Base-by-base conservation (phyloP, 2,329 filamentous ascomycete genomes). In the Passalora sequoiae region DNA sequence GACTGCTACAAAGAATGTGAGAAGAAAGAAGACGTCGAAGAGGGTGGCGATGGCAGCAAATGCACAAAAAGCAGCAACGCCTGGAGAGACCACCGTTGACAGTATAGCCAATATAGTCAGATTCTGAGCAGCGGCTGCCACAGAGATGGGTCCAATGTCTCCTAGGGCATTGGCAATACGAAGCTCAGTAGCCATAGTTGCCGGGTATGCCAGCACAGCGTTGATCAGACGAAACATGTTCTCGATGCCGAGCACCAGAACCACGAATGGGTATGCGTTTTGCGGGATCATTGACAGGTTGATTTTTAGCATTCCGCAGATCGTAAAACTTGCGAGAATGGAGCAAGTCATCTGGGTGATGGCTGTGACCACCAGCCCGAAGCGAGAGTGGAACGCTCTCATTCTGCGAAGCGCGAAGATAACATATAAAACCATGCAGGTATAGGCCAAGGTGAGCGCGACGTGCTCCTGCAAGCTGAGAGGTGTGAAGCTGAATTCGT, bases 1-100 rank as follows among this genome's bases (percentile, higher is more conserved):
- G 9, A 91, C 84, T 1, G 85, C 80, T 3, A 89, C 71, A 58
- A 91, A 89, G 66, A 89, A 89, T 0, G 85, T 89, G 6, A 86
- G 75, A 16, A 89, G 72, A 57, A 85, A 89, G 57, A 89, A 80
- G 49, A 85, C 84, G 63, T 91, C 86, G 56, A 89, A 83, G 1
- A 84, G 66, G 10, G 87, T 77, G 1, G 85, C 86, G 39, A 89
- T 77, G 2, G 81, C 81, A 3, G 83, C 81, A 61, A 89, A 91
- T 1, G 76, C 77, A 64, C 86, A 89, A 56, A 89, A 89, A 0
- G 81, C 83, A 1, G 80, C 77, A 3, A 89, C 82, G 36, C 83
- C 83, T 0, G 83, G 77, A 4, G 81, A 81, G 1, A 86, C 83
- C 6, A 84, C 61, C 17, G 71, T 75, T 2, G 83, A 84, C n/a